Conservation (phyloP, 176 grass and related monocot species). For the Cocos nucifera region DNA sequence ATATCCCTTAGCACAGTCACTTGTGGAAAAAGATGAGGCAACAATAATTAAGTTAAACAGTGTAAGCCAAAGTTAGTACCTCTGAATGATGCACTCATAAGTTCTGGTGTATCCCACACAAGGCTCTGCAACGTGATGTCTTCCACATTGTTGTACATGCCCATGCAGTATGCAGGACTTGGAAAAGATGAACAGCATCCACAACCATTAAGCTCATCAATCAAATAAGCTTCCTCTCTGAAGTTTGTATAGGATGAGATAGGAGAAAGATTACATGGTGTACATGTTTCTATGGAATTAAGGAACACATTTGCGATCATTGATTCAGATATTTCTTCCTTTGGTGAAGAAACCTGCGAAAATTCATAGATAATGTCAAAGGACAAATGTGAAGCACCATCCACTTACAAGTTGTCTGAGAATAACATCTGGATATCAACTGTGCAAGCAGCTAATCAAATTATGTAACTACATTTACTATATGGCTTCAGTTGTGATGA, state of each 20-base stretch:
- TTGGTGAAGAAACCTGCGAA: too few relatives aligned
- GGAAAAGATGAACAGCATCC: neutral
- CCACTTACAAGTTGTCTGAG: too few relatives aligned
- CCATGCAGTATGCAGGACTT: conserved; percentile 5
- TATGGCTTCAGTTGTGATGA: too few relatives aligned
- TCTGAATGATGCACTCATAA: neutral
- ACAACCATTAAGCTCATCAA: neutral
- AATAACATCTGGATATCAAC: too few relatives aligned
- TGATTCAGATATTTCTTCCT: too few relatives aligned
- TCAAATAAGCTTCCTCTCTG: neutral
- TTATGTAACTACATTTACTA: too few relatives aligned
- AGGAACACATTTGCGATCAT: neutral
- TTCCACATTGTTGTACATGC: neutral
- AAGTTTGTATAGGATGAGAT: neutral
- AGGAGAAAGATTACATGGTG: conserved; percentile 12
- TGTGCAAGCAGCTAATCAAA: too few relatives aligned
- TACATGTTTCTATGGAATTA: conserved; percentile 2
- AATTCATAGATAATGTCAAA: too few relatives aligned
- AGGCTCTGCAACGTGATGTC: neutral
- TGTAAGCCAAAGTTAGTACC: neutral
- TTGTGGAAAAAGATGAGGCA: too few relatives aligned
- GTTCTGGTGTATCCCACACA: neutral
- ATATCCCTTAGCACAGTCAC: too few relatives aligned
- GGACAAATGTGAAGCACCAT: too few relatives aligned
- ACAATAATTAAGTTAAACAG: too few relatives aligned